These are phyloP conservation scores for Fusarium sp. DNA, from an alignment of 2,329 filamentous ascomycete genomes.

Conservation along the genomic window DNA sequence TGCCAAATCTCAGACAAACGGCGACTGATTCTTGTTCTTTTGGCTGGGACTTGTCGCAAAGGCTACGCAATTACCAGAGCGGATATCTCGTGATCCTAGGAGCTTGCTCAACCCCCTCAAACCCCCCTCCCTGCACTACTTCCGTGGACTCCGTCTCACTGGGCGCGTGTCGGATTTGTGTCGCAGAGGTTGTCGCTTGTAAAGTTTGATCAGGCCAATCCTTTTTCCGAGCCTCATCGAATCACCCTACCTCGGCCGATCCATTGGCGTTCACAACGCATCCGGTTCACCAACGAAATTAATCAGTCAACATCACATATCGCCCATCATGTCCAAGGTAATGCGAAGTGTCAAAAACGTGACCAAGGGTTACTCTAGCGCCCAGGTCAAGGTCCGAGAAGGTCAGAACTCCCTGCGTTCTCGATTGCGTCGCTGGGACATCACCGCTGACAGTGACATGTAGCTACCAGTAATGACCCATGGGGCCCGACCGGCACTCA, in stretches of 20 bases:
- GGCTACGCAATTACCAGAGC: conserved; percentile 24
- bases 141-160: conserved; percentile 26
- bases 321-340: conserved; percentile 86
- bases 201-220: conserved; percentile 1
- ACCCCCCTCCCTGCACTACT: conserved; percentile 27
- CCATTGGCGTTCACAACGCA: conserved; percentile 37
- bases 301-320: conserved; percentile 20
- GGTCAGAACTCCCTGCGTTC: conserved; percentile 63
- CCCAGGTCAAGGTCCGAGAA: conserved; percentile 98
- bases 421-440: neutral
- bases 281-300: conserved; percentile 6
- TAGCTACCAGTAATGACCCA: conserved; percentile 97
- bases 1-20: conserved; percentile 19
- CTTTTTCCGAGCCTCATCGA: conserved; percentile 14
- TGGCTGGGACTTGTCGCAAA: conserved; percentile 20
- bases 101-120: conserved; percentile 38
- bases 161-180: conserved; percentile 31
- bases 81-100: conserved; percentile 35
- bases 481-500: conserved; percentile 98
- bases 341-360: conserved; percentile 99
- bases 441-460: conserved; percentile 36
- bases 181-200: conserved; percentile 22
- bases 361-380: conserved; percentile 96
- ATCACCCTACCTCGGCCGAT: conserved; percentile 30
- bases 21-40: conserved; percentile 1